These are phyloP conservation scores for Claviceps sp. DNA, from an alignment of 2,329 filamentous ascomycete genomes.

Conservation along the genomic window DNA sequence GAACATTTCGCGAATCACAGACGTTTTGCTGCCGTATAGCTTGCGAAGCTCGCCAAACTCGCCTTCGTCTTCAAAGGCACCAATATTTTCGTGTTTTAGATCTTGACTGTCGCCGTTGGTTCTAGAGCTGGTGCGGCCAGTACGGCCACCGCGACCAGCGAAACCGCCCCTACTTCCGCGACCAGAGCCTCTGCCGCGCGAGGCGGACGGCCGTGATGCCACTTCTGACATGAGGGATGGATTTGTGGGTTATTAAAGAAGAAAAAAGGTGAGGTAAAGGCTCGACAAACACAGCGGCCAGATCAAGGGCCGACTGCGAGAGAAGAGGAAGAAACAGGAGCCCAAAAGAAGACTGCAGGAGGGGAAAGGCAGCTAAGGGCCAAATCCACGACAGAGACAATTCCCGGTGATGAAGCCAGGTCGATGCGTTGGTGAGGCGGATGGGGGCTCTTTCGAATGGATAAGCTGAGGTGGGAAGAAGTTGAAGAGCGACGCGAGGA, in stretches of 20 bases:
- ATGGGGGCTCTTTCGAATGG: conserved; percentile 7
- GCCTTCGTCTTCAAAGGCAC: conserved; percentile 63
- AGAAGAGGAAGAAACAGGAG: conserved; percentile 15
- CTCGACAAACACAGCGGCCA: conserved; percentile 5
- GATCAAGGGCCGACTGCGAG: conserved; percentile 18
- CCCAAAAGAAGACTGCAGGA: conserved; percentile 12
- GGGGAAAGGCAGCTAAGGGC: conserved; percentile 10
- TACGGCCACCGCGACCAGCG: conserved; percentile 56
- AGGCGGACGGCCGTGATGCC: conserved; percentile 67
- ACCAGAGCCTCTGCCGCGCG: conserved; percentile 80
- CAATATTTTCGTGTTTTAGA: conserved; percentile 42
- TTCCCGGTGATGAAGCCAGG: conserved; percentile 16
- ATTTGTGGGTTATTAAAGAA: conserved; percentile 44
- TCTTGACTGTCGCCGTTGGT: conserved; percentile 58
- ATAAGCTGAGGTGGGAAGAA: background rate
- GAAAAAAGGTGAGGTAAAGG: conserved; percentile 21
- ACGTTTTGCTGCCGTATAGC: conserved; percentile 68
- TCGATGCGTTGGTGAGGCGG: conserved; percentile 15
- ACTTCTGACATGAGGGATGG: conserved; percentile 75
- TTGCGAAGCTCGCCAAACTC: conserved; percentile 88
- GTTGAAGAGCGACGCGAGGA: conserved; percentile 9
- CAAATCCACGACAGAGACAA: conserved; percentile 17
- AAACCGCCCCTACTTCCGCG: conserved; percentile 74
- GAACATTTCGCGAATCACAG: conserved; percentile 82
- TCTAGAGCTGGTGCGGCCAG: conserved; percentile 18